These are phyloP conservation scores for Coniochaeta prunicola DNA, from an alignment of 2,329 filamentous ascomycete genomes.

Conservation along the genomic window DNA sequence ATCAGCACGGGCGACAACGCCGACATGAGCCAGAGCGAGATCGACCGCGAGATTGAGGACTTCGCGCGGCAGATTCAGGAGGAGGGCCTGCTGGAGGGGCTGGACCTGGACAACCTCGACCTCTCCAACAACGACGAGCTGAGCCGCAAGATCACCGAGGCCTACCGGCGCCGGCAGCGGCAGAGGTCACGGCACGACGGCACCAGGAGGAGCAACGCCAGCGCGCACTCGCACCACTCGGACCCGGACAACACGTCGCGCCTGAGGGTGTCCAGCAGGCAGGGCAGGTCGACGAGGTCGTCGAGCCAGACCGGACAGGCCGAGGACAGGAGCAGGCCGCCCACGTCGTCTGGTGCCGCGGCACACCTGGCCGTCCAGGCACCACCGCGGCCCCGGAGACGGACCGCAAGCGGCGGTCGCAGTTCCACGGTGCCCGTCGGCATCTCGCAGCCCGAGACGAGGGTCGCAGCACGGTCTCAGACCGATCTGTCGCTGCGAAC, in stretches of 20 bases:
- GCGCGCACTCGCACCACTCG: constrained; percentile 27
- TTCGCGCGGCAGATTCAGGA: constrained; percentile 68
- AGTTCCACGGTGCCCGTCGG: constrained; percentile 43
- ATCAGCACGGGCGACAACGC: constrained; percentile 74
- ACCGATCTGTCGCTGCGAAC: constrained; percentile 51
- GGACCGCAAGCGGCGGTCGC: constrained; percentile 47
- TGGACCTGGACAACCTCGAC: constrained; percentile 84
- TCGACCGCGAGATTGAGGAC: constrained; percentile 83
- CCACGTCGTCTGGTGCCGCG: constrained; percentile 33
- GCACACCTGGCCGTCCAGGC: constrained; percentile 39
- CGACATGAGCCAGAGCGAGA: constrained; percentile 48
- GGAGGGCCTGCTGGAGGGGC: constrained; percentile 74
- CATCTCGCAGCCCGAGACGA: constrained; percentile 32
- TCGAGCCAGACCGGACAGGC: constrained; percentile 33
- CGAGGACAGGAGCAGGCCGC: constrained; percentile 46
- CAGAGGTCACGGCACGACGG: constrained; percentile 47
- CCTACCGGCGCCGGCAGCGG: constrained; percentile 70
- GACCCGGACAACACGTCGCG: constrained; percentile 18
- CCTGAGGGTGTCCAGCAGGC: constrained; percentile 17
- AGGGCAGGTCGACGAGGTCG: constrained; percentile 38
- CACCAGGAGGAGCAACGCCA: constrained; percentile 34
- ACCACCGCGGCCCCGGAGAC: constrained; percentile 35
- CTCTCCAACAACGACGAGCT: constrained; percentile 81
- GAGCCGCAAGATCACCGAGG: constrained; percentile 83
- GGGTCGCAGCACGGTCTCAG: constrained; percentile 53